Conservation (phyloP, 805 yeast species). For the Yarrowia osloensis region DNA sequence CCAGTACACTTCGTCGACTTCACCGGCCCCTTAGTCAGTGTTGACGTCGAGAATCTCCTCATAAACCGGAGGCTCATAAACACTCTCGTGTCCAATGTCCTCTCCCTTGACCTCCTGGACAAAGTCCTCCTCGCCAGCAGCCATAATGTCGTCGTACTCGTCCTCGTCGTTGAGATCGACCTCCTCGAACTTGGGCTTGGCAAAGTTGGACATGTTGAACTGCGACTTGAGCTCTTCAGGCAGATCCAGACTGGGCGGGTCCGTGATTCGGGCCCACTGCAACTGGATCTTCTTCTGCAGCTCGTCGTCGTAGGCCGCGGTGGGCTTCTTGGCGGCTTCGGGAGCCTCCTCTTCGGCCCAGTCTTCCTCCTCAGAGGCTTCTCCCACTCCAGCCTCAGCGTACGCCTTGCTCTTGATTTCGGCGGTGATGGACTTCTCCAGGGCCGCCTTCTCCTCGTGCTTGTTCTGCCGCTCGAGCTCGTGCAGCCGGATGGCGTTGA, state of each 20-base stretch:
- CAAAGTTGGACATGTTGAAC: neutral
- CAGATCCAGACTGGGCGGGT: conserved; percentile 1
- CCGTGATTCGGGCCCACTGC: conserved; percentile 24
- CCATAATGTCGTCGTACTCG: conserved; percentile 22
- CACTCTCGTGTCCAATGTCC: conserved; percentile 9
- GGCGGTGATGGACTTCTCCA: neutral
- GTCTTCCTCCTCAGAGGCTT: conserved; percentile 4
- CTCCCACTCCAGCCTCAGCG: neutral
- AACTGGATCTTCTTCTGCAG: conserved; percentile 19
- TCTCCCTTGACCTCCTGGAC: neutral
- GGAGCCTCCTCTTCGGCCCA: neutral
- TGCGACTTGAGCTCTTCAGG: neutral
- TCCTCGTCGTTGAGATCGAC: conserved; percentile 28
- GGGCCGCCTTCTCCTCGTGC: conserved; percentile 6
- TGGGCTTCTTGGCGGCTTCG: neutral
- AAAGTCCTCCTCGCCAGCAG: neutral
- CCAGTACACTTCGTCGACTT: too few species aligned
- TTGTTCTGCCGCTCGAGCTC: conserved; percentile 11
- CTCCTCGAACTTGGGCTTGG: neutral
- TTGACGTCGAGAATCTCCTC: neutral
- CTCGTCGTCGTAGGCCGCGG: neutral
- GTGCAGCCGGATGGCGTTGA: conserved; percentile 17
- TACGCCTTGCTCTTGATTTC: neutral
- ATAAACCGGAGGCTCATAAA: conserved; percentile 1
- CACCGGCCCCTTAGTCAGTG: conserved; percentile 6